Percentiles rank a stretch among this genome's conserved stretches.
phyloP scores from a whole-genome alignment of 108 stramenopile genomes.

The Parmales sp. region DNA sequence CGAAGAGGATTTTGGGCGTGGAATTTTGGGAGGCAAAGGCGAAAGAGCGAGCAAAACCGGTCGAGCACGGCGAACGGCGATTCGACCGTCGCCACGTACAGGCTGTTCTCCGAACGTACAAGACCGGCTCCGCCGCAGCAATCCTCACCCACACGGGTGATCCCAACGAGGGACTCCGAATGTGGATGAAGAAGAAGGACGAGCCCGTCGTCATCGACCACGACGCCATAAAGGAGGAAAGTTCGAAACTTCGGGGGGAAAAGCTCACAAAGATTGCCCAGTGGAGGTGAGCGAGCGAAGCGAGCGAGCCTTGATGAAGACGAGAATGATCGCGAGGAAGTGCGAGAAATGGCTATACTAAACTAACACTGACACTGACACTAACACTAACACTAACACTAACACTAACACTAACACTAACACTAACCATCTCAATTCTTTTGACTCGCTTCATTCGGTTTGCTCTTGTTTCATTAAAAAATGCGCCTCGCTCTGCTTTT shows the following conservation, averaged over 20 bases:
- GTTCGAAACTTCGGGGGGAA: background rate
- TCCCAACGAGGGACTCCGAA: constrained; percentile 32
- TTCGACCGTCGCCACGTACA: constrained; percentile 38
- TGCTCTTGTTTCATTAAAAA: too few relatives aligned
- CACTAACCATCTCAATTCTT: too few relatives aligned
- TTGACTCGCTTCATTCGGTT: too few relatives aligned
- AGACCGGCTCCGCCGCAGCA: constrained; percentile 29
- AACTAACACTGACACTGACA: too few relatives aligned
- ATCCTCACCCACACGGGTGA: constrained; percentile 34
- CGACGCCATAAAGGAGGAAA: background rate
- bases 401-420: too few relatives aligned
- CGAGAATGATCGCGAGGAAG: constrained; percentile 2
- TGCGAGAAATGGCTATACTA: too few relatives aligned
- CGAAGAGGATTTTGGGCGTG: background rate
- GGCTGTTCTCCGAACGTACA: constrained; percentile 28
- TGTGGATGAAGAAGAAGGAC: constrained; percentile 34
- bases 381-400: too few relatives aligned
- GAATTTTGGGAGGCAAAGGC: background rate
- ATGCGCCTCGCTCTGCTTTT: too few relatives aligned
- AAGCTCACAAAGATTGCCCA: background rate
- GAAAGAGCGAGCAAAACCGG: constrained; percentile 5
- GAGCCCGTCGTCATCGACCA: constrained; percentile 14
- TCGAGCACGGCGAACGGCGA: constrained; percentile 14
- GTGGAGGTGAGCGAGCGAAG: too few relatives aligned
- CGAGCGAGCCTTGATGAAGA: too few relatives aligned